Base-by-base conservation (phyloP, 441 rosid species). In the Arabidopsis hybrid region DNA sequence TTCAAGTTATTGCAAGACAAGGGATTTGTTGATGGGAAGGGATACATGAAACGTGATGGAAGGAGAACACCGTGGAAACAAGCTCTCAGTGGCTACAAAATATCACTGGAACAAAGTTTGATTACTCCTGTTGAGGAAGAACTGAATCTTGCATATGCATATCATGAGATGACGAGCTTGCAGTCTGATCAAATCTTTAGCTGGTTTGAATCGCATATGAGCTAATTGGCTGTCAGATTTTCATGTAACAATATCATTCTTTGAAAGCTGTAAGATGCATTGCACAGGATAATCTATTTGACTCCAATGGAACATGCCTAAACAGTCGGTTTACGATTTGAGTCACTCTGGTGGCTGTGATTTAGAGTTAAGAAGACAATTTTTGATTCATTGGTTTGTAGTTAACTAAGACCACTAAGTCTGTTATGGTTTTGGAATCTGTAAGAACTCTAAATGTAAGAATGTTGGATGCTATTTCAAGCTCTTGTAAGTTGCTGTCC, bases 141-240 rank as follows among this genome's bases (percentile, higher is more conserved):
- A 66, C 80, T 94, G 62, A 94, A 94, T 80, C 91, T 90, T 74
- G 97, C 97, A 9, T 94, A 81, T 79, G 91, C 92, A 12, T 76
- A 79, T 69, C 97, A 94, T 65, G 99, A 92, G 67, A 90, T 94
- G 99, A 92, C 95, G 10, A 92, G 99, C 73, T 72, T 86, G 81
- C 91, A 83, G 78, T 90, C 93, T 39, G 85, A 90, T 35, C 88
- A 85, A 67, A 92, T 95, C 64, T 92, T 92, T 72, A 82, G 80
- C 72, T 95, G 97, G 97, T 89, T 95, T 67, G 91, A 92, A 75
- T 88, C 94, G 36, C 97, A 92, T 79, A 72, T 90, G 85, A 75
- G 77, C 26, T 85, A 76, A 81, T 34, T 67, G 56, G 29, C 56
- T 59, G 35, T 8, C 26, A 58, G 43, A 26, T 52, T 16, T 59